Percentiles rank a stretch among this genome's conserved stretches.
Evolutionary conservation across 129 eudicot genomes (phyloP).

Genomic region (Scalesia atractyloides): DNA sequence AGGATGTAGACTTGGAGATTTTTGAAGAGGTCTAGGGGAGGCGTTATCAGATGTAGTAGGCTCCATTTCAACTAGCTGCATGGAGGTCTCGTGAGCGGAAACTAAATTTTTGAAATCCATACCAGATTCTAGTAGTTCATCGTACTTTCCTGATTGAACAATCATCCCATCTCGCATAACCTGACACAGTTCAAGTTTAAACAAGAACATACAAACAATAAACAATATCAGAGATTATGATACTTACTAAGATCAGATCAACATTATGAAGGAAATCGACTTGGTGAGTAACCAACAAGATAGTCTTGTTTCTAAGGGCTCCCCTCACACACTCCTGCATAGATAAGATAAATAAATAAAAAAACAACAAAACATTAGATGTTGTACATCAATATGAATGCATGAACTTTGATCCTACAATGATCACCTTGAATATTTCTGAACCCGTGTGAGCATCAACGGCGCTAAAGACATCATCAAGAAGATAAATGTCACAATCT

Average conservation of each 20-base stretch:
- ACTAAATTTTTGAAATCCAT: slow-evolving; percentile 56
- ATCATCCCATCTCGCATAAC: slow-evolving; percentile 87
- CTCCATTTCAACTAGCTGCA: slow-evolving; percentile 65
- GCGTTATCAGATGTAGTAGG: slow-evolving; percentile 4
- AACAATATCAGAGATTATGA: neutral
- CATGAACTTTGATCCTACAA: neutral
- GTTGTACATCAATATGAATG: neutral
- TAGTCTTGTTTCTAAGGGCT: slow-evolving; percentile 63
- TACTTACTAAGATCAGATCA: slow-evolving; percentile 74
- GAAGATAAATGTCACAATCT: slow-evolving; percentile 83
- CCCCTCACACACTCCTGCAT: slow-evolving; percentile 73
- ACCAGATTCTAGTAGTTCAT: slow-evolving; percentile 53
- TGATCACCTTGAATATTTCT: slow-evolving; percentile 63
- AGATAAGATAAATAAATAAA: neutral
- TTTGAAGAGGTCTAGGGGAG: slow-evolving; percentile 32
- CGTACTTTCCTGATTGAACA: slow-evolving; percentile 74
- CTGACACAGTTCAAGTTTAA: slow-evolving; percentile 28
- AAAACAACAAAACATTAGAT: slow-evolving; percentile 7
- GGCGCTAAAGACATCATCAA: slow-evolving; percentile 86
- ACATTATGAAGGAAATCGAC: slow-evolving; percentile 96
- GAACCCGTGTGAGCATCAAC: slow-evolving; percentile 98
- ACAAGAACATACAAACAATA: neutral
- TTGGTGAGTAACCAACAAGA: slow-evolving; percentile 87
- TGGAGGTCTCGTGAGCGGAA: slow-evolving; percentile 65
- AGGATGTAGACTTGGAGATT: slow-evolving; percentile 28